These are phyloP conservation scores for Betula pendula DNA, from an alignment of 306 rosid genomes.

Conservation along the genomic window DNA sequence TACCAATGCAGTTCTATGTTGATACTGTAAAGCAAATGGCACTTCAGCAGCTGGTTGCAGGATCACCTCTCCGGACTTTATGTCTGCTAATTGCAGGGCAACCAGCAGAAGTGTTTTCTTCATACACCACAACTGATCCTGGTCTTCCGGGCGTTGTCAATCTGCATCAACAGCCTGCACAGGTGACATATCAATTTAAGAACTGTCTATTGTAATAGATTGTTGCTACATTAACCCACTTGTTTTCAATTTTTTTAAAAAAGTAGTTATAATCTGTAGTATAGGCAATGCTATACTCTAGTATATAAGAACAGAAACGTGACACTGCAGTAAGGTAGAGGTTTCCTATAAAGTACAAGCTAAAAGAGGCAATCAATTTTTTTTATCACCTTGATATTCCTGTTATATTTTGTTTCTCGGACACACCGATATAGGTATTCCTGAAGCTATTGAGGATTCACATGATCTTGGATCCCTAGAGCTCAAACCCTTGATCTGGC, in stretches of 20 bases:
- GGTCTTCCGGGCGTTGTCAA: slow-evolving; percentile 40
- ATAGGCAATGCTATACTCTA: no score
- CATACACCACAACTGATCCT: slow-evolving; percentile 26
- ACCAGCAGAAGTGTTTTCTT: slow-evolving; percentile 84
- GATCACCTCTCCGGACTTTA: slow-evolving; percentile 91
- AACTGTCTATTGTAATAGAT: slow-evolving; percentile 1
- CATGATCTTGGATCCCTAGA: slow-evolving; percentile 6
- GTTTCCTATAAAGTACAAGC: neutral
- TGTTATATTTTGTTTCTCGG: neutral
- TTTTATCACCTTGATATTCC: neutral
- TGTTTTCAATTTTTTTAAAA: neutral
- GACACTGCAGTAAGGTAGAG: neutral
- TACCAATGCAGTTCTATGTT: slow-evolving; percentile 73
- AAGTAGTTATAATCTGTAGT: neutral
- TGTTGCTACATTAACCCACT: neutral
- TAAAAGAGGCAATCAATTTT: neutral
- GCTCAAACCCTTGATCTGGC: slow-evolving; percentile 8
- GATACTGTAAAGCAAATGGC: slow-evolving; percentile 98
- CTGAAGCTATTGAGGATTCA: slow-evolving; percentile 21
- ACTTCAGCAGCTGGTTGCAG: slow-evolving; percentile 67
- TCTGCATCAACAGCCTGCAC: slow-evolving; percentile 54
- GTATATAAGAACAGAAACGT: neutral
- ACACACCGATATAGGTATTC: neutral
- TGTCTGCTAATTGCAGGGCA: slow-evolving; percentile 95
- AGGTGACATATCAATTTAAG: slow-evolving; percentile 50